Percentiles rank a stretch among this genome's conserved stretches.
Evolutionary conservation across 108 stramenopile genomes (phyloP).

Genomic region (Bacterosira constricta): DNA sequence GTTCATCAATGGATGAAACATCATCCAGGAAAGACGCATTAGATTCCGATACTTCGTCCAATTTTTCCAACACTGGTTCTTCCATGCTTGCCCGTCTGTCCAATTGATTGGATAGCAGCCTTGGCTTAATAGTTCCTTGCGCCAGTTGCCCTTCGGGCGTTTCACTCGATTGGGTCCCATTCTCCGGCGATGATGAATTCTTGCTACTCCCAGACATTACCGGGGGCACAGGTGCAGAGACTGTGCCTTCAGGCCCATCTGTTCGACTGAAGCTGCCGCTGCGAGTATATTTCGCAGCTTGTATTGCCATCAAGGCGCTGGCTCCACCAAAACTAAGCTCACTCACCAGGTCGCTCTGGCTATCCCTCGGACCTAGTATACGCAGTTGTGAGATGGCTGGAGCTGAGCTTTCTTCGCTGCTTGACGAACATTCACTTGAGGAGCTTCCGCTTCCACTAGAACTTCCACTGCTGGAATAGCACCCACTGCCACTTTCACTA

Average conservation of each 20-base stretch:
- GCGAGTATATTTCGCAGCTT: constrained; percentile 13
- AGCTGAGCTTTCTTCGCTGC: constrained; percentile 21
- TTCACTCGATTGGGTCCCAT: neutral
- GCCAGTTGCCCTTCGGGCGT: too few species aligned
- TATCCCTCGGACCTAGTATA: neutral
- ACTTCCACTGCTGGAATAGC: constrained; percentile 12
- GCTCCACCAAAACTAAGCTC: constrained; percentile 52
- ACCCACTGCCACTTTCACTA: constrained; percentile 8
- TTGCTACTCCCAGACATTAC: neutral
- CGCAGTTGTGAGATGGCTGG: constrained; percentile 27
- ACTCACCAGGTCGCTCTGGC: constrained; percentile 32
- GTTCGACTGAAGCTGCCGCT: neutral
- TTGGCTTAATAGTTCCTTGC: neutral
- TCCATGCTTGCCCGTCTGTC: neutral
- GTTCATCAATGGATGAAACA: constrained; percentile 8
- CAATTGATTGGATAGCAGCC: neutral
- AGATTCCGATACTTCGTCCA: constrained; percentile 24
- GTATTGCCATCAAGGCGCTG: constrained; percentile 32
- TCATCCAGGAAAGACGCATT: constrained; percentile 27
- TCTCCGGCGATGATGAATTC: neutral
- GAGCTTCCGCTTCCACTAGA: constrained; percentile 12
- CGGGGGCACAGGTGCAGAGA: neutral
- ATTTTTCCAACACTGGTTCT: constrained; percentile 8
- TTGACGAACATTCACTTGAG: neutral
- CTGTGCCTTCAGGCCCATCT: neutral